phyloP scores from a whole-genome alignment of 2,329 filamentous ascomycete genomes.

The Aspergillus unguis region DNA sequence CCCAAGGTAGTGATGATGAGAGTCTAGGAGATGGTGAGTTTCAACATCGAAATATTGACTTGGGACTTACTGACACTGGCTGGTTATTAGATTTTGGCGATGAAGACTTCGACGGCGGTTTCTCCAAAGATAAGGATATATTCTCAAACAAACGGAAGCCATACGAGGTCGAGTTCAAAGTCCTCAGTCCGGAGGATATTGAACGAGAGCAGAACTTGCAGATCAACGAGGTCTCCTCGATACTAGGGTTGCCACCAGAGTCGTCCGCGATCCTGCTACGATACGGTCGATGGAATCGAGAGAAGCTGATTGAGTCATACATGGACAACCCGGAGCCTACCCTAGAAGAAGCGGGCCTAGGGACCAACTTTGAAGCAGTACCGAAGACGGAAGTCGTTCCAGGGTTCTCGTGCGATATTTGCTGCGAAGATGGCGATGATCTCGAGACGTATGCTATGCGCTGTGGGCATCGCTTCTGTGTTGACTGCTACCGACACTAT shows the following conservation, averaged over 20 bases:
- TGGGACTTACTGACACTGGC: slow-evolving; percentile 4
- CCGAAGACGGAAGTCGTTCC: slow-evolving; percentile 68
- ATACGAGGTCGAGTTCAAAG: slow-evolving; percentile 81
- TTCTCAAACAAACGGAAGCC: slow-evolving; percentile 68
- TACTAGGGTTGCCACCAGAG: slow-evolving; percentile 84
- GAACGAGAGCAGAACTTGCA: slow-evolving; percentile 80
- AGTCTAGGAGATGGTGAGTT: slow-evolving; percentile 42
- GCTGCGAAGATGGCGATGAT: slow-evolving; percentile 79
- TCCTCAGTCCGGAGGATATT: slow-evolving; percentile 76
- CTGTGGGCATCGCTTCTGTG: slow-evolving; percentile 90
- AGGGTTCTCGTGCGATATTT: slow-evolving; percentile 91
- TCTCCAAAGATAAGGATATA: slow-evolving; percentile 67
- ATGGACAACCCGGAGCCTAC: slow-evolving; percentile 83
- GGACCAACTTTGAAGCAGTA: slow-evolving; percentile 57
- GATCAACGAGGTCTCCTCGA: slow-evolving; percentile 84
- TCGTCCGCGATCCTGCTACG: slow-evolving; percentile 86
- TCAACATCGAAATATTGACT: too few species aligned
- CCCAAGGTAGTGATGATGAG: slow-evolving; percentile 70
- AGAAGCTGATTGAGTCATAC: slow-evolving; percentile 89
- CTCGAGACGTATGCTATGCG: slow-evolving; percentile 88
- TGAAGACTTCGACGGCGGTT: slow-evolving; percentile 55
- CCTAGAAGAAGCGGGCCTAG: slow-evolving; percentile 79
- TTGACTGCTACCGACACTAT: slow-evolving; percentile 89
- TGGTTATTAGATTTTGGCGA: slow-evolving; percentile 52
- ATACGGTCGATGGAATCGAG: slow-evolving; percentile 93